These are phyloP conservation scores for Teratosphaeria nubilosa DNA, from an alignment of 2,329 filamentous ascomycete genomes.

Conservation along the genomic window DNA sequence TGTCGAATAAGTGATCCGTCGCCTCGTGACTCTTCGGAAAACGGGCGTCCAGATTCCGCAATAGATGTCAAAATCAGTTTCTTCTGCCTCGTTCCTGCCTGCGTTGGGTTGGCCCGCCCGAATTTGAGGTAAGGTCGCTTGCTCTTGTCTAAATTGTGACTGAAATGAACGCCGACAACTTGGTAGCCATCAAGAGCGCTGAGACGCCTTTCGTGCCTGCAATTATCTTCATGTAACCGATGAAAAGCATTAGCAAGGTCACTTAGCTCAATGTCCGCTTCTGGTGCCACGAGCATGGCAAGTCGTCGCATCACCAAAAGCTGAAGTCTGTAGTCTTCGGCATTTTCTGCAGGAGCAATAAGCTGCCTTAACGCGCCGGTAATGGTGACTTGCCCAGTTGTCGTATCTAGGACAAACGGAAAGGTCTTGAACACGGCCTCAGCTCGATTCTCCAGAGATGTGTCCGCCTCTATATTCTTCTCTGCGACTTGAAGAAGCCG, in stretches of 20 bases:
- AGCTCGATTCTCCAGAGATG: constrained; percentile 43
- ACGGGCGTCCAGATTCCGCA: background rate
- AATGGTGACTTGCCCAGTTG: background rate
- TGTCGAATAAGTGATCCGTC: background rate
- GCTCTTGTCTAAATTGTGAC: background rate
- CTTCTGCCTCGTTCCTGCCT: background rate
- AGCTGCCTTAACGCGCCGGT: background rate
- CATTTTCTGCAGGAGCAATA: background rate
- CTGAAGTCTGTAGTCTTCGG: background rate
- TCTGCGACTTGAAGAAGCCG: constrained; percentile 53
- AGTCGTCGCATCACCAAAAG: constrained; percentile 2
- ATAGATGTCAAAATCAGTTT: background rate
- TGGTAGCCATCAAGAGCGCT: background rate
- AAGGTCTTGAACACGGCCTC: constrained; percentile 42
- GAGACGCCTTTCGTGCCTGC: background rate
- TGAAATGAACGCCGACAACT: background rate
- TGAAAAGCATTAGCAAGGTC: background rate
- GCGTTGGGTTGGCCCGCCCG: background rate
- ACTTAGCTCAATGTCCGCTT: background rate
- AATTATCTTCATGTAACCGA: background rate
- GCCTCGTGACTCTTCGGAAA: background rate
- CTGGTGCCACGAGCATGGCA: constrained; percentile 3
- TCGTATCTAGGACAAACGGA: constrained; percentile 22
- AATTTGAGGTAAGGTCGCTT: background rate
- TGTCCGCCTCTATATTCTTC: constrained; percentile 38